Evolutionary conservation across 805 yeast species (phyloP), one percentile per base, ranked within the genome.

Genomic region (Yarrowia sp.): DNA sequence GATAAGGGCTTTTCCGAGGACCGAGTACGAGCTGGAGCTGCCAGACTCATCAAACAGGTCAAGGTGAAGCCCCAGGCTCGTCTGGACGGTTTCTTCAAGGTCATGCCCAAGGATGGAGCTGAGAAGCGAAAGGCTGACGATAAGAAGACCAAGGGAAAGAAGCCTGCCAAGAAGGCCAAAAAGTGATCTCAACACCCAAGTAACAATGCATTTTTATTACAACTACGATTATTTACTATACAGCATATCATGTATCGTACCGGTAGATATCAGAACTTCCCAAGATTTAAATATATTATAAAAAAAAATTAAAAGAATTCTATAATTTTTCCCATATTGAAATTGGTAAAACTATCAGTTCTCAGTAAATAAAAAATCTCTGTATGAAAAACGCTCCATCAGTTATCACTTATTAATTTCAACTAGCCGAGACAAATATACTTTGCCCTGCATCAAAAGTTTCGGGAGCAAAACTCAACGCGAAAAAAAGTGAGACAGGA

Each of bases 1-100:
- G 88, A 91, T 66, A 92, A 93, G 73, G 97, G 97, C 0, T 95
- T 95, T 76, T 88, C 87, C 68, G 99, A 95, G 72, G 98, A 93
- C 59, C 82, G 99, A 73, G 90, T 95, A 17, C 85, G 86, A 69
- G 83, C 88, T 66, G 99, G 98, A 40, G 92, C 92, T 6, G 90
- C 85, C 43, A 88, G 93, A 75, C 81, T 95, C 70, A 83, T 85
- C 69, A 95, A 95, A 75, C 95, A 91, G 8, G 79, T 90, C 67
- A 90, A 90, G 71, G 80, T 88, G 1, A 93, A 96, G 1, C 88
- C 89, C 1, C 99, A 95, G 74, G 97, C 95, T 7, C 83, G 98
- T 70, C 76, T 93, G 28, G 98, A 95, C 73, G 96, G 97, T 0
- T 95, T 95, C 72, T 95, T 95, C 78, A 85, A 85, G 71, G 90